phyloP scores from a whole-genome alignment of 176 grass and related monocot species.

The Juncus effusus region DNA sequence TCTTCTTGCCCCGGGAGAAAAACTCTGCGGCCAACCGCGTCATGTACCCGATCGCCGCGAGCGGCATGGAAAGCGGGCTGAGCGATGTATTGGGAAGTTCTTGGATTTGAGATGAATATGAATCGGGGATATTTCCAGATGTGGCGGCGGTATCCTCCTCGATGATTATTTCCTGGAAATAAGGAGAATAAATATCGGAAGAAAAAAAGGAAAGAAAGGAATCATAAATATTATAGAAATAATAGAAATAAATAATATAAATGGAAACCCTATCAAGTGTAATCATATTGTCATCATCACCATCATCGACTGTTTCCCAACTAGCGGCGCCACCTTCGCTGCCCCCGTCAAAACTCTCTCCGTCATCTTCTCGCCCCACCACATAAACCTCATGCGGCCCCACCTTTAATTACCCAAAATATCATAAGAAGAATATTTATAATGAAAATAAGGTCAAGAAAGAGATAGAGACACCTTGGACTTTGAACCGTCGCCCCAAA shows the following conservation, averaged over 20 bases:
- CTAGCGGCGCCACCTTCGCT: constrained; percentile 56
- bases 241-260: constrained; percentile 11
- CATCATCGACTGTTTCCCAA: constrained; percentile 95
- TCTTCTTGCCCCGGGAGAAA: constrained; percentile 73
- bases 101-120: constrained; percentile 33
- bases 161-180: constrained; percentile 34
- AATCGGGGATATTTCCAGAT: constrained; percentile 37
- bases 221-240: constrained; percentile 2
- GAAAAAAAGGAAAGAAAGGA: constrained; percentile 9
- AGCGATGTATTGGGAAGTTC: constrained; percentile 43
- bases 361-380: constrained; percentile 84
- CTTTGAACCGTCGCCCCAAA: constrained; percentile 64
- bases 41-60: constrained; percentile 68
- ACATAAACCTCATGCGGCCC: constrained; percentile 85
- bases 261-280: not conserved
- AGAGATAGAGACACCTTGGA: constrained; percentile 59
- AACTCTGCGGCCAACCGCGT: constrained; percentile 60
- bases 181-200: constrained; percentile 24
- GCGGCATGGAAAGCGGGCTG: constrained; percentile 58
- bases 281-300: constrained; percentile 46
- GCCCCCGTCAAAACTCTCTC: constrained; percentile 59
- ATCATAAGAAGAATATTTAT: constrained; percentile 5
- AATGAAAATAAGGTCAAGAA: constrained; percentile 14
- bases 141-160: constrained; percentile 29
- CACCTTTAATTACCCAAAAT: constrained; percentile 55